phyloP scores from a whole-genome alignment of 23 red algal genomes.

The Gracilaria vermiculophylla region DNA sequence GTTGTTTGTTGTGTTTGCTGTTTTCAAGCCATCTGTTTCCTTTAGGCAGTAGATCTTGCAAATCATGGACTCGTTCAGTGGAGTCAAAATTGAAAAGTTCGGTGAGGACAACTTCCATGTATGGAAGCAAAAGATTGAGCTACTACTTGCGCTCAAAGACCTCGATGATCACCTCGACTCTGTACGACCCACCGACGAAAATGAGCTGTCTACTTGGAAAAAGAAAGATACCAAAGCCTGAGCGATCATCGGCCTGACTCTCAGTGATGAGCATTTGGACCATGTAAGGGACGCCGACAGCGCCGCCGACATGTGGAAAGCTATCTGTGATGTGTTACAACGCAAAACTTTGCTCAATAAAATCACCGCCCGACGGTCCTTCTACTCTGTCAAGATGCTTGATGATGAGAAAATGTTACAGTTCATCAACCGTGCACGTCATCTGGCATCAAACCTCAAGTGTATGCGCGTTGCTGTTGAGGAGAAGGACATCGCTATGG shows the following conservation, averaged over 20 bases:
- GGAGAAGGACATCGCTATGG: conserved; percentile 35
- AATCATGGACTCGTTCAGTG: neutral
- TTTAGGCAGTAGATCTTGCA: too few species aligned
- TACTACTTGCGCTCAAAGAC: conserved; percentile 37
- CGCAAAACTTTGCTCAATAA: too few species aligned
- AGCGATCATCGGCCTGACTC: conserved; percentile 37
- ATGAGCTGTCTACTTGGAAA: conserved; percentile 31
- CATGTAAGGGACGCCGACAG: conserved; percentile 3
- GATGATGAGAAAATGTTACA: conserved; percentile 40
- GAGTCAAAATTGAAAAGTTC: conserved; percentile 16
- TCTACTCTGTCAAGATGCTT: conserved; percentile 29
- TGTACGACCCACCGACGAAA: neutral
- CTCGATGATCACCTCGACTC: conserved; percentile 29
- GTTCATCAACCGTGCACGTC: neutral
- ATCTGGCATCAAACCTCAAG: conserved; percentile 9
- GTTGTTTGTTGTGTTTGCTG: neutral
- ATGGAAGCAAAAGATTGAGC: conserved; percentile 41
- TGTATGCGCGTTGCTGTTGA: conserved; percentile 6
- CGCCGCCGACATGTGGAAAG: too few species aligned
- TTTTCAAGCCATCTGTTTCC: neutral
- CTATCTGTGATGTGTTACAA: too few species aligned
- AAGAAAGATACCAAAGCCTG: conserved; percentile 33
- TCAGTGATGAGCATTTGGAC: conserved; percentile 34
- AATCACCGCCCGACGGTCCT: conserved; percentile 39
- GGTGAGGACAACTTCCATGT: conserved; percentile 32